Evolutionary conservation across 768 basidiomycete species (phyloP), one percentile per base, ranked within the genome.

Genomic region (Suillus subluteus): DNA sequence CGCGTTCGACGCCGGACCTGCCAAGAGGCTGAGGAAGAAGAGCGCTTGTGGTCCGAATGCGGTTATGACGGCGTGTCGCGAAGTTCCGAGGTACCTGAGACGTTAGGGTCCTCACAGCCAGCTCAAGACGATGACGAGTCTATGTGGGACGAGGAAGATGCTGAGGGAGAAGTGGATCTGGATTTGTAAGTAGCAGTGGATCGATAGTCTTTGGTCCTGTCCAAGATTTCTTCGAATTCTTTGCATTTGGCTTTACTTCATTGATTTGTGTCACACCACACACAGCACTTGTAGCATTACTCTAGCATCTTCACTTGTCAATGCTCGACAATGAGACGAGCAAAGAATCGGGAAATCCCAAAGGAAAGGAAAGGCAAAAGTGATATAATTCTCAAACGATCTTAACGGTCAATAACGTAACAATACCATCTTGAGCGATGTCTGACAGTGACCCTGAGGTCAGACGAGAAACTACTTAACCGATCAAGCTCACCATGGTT

Each of bases 401-500:
- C 4, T 77, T 83, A 23, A 89, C 84, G 2, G 86, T 89, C 63
- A 90, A 75, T 26, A 89, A 70, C 1, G 82, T 82, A 18, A 86
- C 83, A 41, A 84, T 79, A 54, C 88, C 88, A 71, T 89, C 88
- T 43, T 82, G 82, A 4, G 88, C 82, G 62, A 89, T 91, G 37
- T 79, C 88, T 88, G 18, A n/a, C 23, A 67, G 62, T 16, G 40
- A 30, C 30, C 64, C 23, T 55, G 48, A 69, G 26, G 65, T 66
- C 43, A 38, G 32, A 30, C 12, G 44, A 15, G 30, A 23, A 23
- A 35, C 55, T 21, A 35, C 13, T 15, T 18, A 21, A 32, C 48
- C 21, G 16, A 32, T 13, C 35, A 6, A 18, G 62, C 77, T n/a
- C 64, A 87, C 86, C 84, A 41, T 86, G 85, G 65, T 87, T 86